phyloP scores from a whole-genome alignment of 257 asterid genomes.

The Oldenlandia corymbosa region DNA sequence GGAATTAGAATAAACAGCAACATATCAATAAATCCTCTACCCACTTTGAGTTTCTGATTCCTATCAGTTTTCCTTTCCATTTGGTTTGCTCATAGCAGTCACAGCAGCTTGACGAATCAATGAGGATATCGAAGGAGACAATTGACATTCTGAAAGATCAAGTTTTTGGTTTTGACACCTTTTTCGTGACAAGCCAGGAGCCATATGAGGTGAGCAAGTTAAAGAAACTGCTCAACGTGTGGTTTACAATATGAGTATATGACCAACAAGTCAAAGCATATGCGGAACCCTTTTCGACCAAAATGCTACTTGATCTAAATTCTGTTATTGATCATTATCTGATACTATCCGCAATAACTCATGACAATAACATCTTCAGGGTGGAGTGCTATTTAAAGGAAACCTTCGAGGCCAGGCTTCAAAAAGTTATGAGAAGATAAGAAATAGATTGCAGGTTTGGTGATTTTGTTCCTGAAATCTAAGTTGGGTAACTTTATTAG shows the following conservation, averaged over 20 bases:
- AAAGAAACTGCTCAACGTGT: background rate
- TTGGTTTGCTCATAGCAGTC: conserved; percentile 37
- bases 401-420: conserved; percentile 88
- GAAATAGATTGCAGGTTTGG: conserved; percentile 68
- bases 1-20: conserved; percentile 20
- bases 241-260: background rate
- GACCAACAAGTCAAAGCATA: no score
- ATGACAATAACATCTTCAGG: conserved; percentile 57
- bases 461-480: conserved; percentile 21
- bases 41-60: background rate
- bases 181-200: conserved; percentile 94
- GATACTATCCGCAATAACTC: no score
- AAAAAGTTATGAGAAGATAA: conserved; percentile 71
- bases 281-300: no score
- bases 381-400: conserved; percentile 89
- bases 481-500: conserved; percentile 19
- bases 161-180: conserved; percentile 93
- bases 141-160: conserved; percentile 79
- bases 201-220: conserved; percentile 83
- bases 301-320: background rate
- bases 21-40: conserved; percentile 4
- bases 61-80: conserved; percentile 11
- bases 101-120: conserved; percentile 66
- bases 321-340: background rate
- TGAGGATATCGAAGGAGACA: conserved; percentile 78